A percentile compares a stretch with the other conserved stretches of the same genome.
Conservation (phyloP, 371 early-diverging fungal genomes). For the Choanephora cucurbitarum region DNA sequence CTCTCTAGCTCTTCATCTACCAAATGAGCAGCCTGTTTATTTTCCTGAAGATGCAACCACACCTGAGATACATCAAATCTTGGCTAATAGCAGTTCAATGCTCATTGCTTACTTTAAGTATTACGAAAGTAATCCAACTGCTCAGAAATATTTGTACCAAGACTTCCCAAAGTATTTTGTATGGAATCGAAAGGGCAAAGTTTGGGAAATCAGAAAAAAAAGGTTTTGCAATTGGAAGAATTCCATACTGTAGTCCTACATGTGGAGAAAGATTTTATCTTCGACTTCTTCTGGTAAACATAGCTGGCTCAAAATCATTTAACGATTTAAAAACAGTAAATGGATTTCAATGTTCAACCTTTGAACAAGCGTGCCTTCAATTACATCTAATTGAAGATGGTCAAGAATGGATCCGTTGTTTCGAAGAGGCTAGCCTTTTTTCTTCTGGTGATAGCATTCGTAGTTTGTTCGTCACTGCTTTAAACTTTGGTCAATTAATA, state of each 20-base stretch:
- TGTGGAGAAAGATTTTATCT: background rate
- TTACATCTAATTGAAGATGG: slow-evolving; percentile 1
- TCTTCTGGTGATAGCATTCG: background rate
- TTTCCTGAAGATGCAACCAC: too few relatives aligned
- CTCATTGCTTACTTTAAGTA: slow-evolving; percentile 3
- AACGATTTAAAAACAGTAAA: background rate
- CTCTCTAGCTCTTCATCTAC: background rate
- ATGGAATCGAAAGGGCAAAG: background rate
- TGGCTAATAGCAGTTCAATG: background rate
- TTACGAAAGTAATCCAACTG: background rate
- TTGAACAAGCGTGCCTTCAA: background rate
- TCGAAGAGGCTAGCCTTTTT: background rate
- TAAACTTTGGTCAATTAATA: background rate
- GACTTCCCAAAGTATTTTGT: slow-evolving; percentile 11
- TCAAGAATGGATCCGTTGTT: background rate
- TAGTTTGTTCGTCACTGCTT: background rate
- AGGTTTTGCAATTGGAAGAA: slow-evolving; percentile 5
- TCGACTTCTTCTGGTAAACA: background rate
- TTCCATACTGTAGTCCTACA: slow-evolving; percentile 1
- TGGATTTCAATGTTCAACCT: background rate
- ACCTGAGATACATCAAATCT: background rate
- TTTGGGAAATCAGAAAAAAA: background rate
- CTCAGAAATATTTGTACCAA: slow-evolving; percentile 2
- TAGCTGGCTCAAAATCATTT: background rate
- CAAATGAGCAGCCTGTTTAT: background rate